Evolutionary conservation across 2,329 filamentous ascomycete genomes (phyloP), one percentile per base, ranked within the genome.

Genomic region (Microdochium paspali): DNA sequence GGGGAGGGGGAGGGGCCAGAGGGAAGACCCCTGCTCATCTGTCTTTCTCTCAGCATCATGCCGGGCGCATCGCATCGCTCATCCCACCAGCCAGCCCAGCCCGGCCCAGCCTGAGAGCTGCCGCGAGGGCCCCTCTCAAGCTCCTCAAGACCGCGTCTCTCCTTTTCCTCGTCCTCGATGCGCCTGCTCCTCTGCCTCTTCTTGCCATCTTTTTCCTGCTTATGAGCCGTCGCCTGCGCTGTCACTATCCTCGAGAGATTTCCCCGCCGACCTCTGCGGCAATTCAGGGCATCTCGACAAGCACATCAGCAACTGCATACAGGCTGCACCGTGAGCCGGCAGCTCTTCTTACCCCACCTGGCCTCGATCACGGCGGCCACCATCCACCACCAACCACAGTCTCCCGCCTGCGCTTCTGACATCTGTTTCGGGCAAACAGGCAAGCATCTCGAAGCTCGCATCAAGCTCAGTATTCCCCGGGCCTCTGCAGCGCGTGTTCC

Each of bases 311-410:
- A n/a, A n/a, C n/a, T n/a, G n/a, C n/a, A n/a, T n/a, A n/a, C n/a
- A n/a, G n/a, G n/a, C n/a, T n/a, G n/a, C n/a, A 25, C 24, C 44
- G 49, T 39, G 32, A 47, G 35, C 44, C 44, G 45, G 42, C 51
- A 48, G 50, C 13, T 51, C 53, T 44, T 49, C 45, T 45, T 46
- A 49, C 59, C 58, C 59, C 60, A 54, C 59, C 53, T 58, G 51
- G 51, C 53, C 51, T 51, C 57, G 52, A 56, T 53, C 53, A 55
- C 35, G 52, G 46, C 49, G 50, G 35, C 47, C 44, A 46, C 43
- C 47, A 42, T 40, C 48, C 24, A 47, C 44, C 30, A 40, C 28
- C 26, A 47, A 44, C 40, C 13, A 32, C 30, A 21, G 24, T 42
- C 42, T 26, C 21, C 39, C 30, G 15, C 47, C 47, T 50, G 46